Percentiles rank a stretch among this genome's conserved stretches.
Conservation (phyloP, 495 filamentous ascomycete species). For the Trichoderma erinaceum region DNA sequence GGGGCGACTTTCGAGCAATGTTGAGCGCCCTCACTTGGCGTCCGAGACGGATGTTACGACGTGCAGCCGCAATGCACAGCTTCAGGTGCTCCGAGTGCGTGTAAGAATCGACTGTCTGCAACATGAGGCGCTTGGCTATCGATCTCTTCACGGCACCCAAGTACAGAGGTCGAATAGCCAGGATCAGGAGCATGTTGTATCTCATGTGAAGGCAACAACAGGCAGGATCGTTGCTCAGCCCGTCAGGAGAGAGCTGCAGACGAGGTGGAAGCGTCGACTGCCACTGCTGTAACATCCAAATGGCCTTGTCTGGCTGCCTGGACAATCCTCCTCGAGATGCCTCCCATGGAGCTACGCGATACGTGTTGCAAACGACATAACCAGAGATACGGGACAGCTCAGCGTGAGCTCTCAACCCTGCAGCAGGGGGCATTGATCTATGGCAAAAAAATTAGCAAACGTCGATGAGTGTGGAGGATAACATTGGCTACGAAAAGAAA, state of each 20-base stretch:
- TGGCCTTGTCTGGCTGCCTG: constrained; percentile 21
- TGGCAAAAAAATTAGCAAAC: neutral
- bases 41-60: constrained; percentile 31
- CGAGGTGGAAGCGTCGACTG: constrained; percentile 19
- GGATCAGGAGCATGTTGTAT: constrained; percentile 38
- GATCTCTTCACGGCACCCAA: constrained; percentile 34
- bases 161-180: constrained; percentile 35
- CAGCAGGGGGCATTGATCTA: constrained; percentile 29
- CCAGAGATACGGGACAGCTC: constrained; percentile 34
- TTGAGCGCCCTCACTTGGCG: constrained; percentile 21
- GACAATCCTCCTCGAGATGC: neutral
- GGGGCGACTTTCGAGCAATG: constrained; percentile 24
- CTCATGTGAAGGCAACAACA: constrained; percentile 33
- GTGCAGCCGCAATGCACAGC: constrained; percentile 30
- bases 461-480: too few species aligned
- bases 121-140: constrained; percentile 24
- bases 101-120: neutral
- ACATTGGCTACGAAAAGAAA: too few species aligned
- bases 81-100: constrained; percentile 16
- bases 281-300: constrained; percentile 27
- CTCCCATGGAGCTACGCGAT: constrained; percentile 22
- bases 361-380: constrained; percentile 33
- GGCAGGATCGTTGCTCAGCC: constrained; percentile 25
- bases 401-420: constrained; percentile 33
- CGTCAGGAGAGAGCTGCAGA: constrained; percentile 18